A percentile compares a stretch with the other conserved stretches of the same genome.
These are phyloP conservation scores for Paecilomyces niveus DNA, from an alignment of 2,329 filamentous ascomycete genomes.

Conservation along the genomic window DNA sequence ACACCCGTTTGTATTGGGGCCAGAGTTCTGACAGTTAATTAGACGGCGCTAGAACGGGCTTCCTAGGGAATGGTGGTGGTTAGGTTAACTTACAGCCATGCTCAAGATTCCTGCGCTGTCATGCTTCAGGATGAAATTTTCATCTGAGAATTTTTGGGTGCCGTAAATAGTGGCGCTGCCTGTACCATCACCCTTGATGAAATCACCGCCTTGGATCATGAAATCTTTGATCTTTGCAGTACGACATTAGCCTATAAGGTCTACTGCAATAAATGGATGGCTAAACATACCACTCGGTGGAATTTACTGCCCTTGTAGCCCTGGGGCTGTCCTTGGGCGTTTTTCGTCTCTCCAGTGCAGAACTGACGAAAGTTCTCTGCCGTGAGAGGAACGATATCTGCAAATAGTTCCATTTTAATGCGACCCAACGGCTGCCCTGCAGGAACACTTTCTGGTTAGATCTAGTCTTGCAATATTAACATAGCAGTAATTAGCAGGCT, in stretches of 20 bases:
- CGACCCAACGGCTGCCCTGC: constrained; percentile 78
- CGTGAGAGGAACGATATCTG: constrained; percentile 74
- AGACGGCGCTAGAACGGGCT: background rate
- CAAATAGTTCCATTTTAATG: constrained; percentile 86
- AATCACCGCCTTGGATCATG: constrained; percentile 97
- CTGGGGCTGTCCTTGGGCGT: constrained; percentile 66
- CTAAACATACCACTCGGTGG: constrained; percentile 70
- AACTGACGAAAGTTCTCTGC: constrained; percentile 97
- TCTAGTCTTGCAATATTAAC: background rate
- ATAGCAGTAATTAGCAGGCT: too few species aligned
- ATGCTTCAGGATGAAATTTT: constrained; percentile 79
- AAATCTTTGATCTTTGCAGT: constrained; percentile 73
- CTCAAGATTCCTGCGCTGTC: constrained; percentile 72
- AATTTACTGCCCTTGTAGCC: constrained; percentile 95
- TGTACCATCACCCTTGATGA: constrained; percentile 86
- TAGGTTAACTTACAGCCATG: constrained; percentile 72
- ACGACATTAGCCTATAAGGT: constrained; percentile 1
- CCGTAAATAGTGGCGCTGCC: constrained; percentile 86
- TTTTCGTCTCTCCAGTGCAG: constrained; percentile 89
- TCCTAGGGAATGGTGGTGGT: background rate
- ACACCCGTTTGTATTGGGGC: constrained; percentile 85
- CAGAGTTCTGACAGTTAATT: constrained; percentile 61
- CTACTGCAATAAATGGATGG: background rate
- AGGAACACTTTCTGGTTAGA: background rate
- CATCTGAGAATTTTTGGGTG: constrained; percentile 74